Conservation (phyloP, 306 rosid species). For the Cotoneaster glaucophyllus region DNA sequence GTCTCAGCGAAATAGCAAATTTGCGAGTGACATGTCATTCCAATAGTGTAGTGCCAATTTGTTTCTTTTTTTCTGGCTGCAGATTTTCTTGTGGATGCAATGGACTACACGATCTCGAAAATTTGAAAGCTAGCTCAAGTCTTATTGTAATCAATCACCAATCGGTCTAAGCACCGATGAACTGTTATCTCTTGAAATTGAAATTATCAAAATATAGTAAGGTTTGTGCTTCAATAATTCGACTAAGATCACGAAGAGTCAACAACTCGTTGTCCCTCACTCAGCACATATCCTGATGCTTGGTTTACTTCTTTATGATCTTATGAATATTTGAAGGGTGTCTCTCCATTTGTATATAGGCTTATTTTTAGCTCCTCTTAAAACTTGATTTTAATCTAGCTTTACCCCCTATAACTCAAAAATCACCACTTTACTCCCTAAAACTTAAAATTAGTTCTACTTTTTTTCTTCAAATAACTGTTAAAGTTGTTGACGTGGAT, state of each 20-base stretch:
- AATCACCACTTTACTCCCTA: too few species aligned
- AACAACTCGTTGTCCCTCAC: constrained; percentile 61
- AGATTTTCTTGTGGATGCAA: constrained; percentile 76
- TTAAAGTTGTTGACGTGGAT: too few species aligned
- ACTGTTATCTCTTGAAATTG: constrained; percentile 16
- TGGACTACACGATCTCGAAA: constrained; percentile 67
- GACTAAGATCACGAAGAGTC: constrained; percentile 31
- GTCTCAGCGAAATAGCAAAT: background rate
- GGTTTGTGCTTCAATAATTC: constrained; percentile 12
- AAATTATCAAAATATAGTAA: constrained; percentile 11
- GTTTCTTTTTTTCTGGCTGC: constrained; percentile 19
- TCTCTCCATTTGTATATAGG: background rate
- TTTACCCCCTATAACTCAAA: too few species aligned
- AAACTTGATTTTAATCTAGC: too few species aligned
- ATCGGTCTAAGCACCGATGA: constrained; percentile 10
- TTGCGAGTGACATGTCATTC: background rate
- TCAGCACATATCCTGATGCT: background rate
- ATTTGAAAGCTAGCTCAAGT: constrained; percentile 30
- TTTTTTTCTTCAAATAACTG: too few species aligned
- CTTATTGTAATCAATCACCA: constrained; percentile 13
- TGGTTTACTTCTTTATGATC: background rate
- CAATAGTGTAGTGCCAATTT: background rate
- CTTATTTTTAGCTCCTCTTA: too few species aligned
- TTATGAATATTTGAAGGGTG: background rate
- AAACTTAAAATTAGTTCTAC: too few species aligned